phyloP scores from a whole-genome alignment of 1,139 yeast species.

The Blastobotrys capitulatus region DNA sequence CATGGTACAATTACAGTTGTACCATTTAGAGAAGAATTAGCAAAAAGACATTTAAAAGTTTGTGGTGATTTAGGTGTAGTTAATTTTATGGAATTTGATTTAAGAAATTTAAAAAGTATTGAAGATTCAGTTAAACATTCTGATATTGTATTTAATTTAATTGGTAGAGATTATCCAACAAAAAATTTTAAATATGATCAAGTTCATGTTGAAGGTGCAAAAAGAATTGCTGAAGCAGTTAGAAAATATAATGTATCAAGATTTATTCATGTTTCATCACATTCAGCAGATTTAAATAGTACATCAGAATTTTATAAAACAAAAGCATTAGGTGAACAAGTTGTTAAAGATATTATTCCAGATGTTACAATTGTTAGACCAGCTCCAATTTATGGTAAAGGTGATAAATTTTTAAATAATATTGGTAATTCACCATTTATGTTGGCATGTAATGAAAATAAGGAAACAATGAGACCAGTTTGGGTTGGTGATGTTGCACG shows the following conservation, averaged over 20 bases:
- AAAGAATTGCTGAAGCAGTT: slow-evolving; percentile 70
- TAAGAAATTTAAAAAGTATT: slow-evolving; percentile 70
- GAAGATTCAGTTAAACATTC: slow-evolving; percentile 77
- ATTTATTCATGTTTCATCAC: slow-evolving; percentile 71
- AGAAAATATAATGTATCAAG: slow-evolving; percentile 72
- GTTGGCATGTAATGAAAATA: slow-evolving; percentile 61
- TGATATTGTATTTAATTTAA: slow-evolving; percentile 75
- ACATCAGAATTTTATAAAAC: slow-evolving; percentile 70
- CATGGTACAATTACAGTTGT: slow-evolving; percentile 76
- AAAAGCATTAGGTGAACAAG: slow-evolving; percentile 73
- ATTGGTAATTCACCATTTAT: slow-evolving; percentile 48
- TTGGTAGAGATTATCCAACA: slow-evolving; percentile 74
- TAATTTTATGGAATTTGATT: slow-evolving; percentile 75
- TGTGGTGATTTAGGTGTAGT: slow-evolving; percentile 87
- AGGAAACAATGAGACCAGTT: slow-evolving; percentile 65
- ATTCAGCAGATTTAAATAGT: slow-evolving; percentile 68
- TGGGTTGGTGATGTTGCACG: slow-evolving; percentile 74
- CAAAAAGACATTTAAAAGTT: slow-evolving; percentile 73
- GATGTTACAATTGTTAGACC: slow-evolving; percentile 85
- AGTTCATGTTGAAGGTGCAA: slow-evolving; percentile 72
- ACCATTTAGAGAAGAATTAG: slow-evolving; percentile 77
- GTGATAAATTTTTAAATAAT: slow-evolving; percentile 64
- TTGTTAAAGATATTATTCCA: slow-evolving; percentile 62
- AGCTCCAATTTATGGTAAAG: slow-evolving; percentile 73
- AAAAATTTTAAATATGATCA: slow-evolving; percentile 81